These are phyloP conservation scores for Yamadazyma ubonensis DNA, from an alignment of 805 yeast genomes.

Conservation along the genomic window DNA sequence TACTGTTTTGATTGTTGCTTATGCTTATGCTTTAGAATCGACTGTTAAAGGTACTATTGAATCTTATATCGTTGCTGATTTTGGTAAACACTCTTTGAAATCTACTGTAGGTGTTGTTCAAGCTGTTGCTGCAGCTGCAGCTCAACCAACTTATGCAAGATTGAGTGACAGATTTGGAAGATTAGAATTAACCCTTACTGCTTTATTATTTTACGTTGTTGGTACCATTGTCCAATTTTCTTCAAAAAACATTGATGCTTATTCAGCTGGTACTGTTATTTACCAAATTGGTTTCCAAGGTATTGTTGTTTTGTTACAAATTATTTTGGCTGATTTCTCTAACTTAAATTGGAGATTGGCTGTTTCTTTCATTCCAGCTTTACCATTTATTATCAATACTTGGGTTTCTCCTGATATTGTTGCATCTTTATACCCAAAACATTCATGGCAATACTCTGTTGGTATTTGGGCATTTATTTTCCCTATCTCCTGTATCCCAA, in stretches of 20 bases:
- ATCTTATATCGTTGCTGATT: constrained; percentile 55
- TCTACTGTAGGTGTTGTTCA: constrained; percentile 60
- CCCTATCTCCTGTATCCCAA: constrained; percentile 65
- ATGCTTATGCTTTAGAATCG: constrained; percentile 41
- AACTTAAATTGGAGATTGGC: constrained; percentile 69
- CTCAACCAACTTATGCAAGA: constrained; percentile 64
- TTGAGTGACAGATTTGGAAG: constrained; percentile 70
- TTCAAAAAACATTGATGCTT: constrained; percentile 54
- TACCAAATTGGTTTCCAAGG: constrained; percentile 60
- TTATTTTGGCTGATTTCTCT: constrained; percentile 66
- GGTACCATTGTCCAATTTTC: constrained; percentile 67
- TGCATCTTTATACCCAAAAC: constrained; percentile 37
- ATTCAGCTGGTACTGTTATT: constrained; percentile 63
- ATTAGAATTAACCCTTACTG: constrained; percentile 46
- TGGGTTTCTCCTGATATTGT: constrained; percentile 71
- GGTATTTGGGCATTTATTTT: constrained; percentile 80
- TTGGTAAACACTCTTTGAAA: constrained; percentile 51
- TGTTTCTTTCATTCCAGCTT: constrained; percentile 62
- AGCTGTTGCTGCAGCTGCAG: constrained; percentile 63
- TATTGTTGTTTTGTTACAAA: constrained; percentile 51
- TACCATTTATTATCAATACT: constrained; percentile 73
- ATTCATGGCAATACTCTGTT: constrained; percentile 66
- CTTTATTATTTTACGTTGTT: constrained; percentile 54
- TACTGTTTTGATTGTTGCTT: constrained; percentile 53
- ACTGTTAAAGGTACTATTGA: constrained; percentile 27